Evolutionary conservation across 2,329 filamentous ascomycete genomes (phyloP).

Genomic region (Fusarium pseudoanthophilum): DNA sequence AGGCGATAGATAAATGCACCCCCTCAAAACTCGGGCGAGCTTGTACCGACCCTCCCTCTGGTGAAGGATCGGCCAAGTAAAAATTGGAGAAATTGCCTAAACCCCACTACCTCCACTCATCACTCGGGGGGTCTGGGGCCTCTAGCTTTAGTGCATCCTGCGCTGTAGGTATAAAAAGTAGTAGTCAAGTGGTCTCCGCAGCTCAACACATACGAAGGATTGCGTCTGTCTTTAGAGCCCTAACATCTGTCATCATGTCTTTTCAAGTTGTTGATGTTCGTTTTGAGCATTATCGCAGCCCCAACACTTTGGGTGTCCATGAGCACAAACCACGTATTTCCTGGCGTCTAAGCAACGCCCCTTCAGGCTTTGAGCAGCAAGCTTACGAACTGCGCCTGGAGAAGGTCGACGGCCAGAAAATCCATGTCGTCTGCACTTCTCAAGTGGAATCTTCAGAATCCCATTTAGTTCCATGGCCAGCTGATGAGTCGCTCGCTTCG

Average conservation of each 20-base stretch:
- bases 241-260: conserved; percentile 6
- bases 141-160: not conserved
- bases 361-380: conserved; percentile 25
- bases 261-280: conserved; percentile 21
- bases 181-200: not conserved
- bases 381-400: conserved; percentile 23
- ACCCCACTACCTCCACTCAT: not conserved
- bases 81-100: not conserved
- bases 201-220: not conserved
- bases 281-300: conserved; percentile 31
- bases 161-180: not conserved
- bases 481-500: conserved; percentile 10
- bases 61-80: not conserved
- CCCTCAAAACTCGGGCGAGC: not conserved
- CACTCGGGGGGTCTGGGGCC: not conserved
- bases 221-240: not conserved
- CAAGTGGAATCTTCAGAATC: not conserved
- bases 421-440: not conserved
- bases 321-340: conserved; percentile 33
- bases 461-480: conserved; percentile 24
- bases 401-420: not conserved
- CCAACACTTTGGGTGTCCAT: conserved; percentile 29
- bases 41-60: not conserved
- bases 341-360: conserved; percentile 29
- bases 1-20: not conserved